A percentile compares a stretch with the other conserved stretches of the same genome.
Conservation (phyloP, 192 early-diverging fungal genomes). For the Podila horticola region DNA sequence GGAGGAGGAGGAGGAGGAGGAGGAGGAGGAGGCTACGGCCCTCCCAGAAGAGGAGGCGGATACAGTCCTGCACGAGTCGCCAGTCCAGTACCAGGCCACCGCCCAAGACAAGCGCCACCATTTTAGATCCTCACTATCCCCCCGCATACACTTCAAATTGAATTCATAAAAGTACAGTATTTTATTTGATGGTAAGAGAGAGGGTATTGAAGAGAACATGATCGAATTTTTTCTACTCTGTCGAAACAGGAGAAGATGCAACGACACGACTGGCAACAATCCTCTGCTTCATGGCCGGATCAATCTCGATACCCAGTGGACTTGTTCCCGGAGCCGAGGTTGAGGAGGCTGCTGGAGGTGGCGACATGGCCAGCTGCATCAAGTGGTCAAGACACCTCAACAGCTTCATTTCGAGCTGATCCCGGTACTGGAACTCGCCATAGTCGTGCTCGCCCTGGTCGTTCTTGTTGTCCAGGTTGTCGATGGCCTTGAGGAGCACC, state of each 20-base stretch:
- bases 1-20: too few relatives aligned
- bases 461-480: constrained; percentile 45
- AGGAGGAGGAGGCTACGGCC: too few relatives aligned
- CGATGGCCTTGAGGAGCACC: constrained; percentile 28
- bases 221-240: too few relatives aligned
- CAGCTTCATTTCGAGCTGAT: constrained; percentile 30
- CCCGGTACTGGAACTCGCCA: constrained; percentile 42
- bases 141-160: not conserved
- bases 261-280: constrained; percentile 29
- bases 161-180: not conserved
- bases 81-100: not conserved
- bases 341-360: not conserved
- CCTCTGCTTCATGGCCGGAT: constrained; percentile 17
- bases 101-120: not conserved
- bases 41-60: not conserved
- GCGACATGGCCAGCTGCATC: constrained; percentile 11
- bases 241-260: not conserved
- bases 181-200: too few relatives aligned
- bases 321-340: constrained; percentile 9
- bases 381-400: constrained; percentile 42
- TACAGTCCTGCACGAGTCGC: not conserved
- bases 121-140: not conserved
- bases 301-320: constrained; percentile 14
- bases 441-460: constrained; percentile 42
- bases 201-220: too few relatives aligned